Conservation (phyloP, 2,329 filamentous ascomycete species). For the Stachybotrys chlorohalonatus region DNA sequence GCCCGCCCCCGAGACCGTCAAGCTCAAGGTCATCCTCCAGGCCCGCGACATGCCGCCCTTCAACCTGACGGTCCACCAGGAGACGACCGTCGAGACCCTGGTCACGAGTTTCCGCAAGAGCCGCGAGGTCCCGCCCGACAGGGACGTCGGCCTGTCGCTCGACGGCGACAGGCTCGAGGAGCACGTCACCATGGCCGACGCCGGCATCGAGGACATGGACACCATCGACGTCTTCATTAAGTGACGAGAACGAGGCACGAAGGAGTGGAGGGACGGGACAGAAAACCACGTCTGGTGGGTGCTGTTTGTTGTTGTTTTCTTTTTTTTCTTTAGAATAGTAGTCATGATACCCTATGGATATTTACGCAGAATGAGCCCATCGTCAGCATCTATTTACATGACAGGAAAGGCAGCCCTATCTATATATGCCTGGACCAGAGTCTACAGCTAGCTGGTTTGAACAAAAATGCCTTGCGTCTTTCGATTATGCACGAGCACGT, state of each 20-base stretch:
- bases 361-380: neutral
- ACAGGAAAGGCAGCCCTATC: too few species aligned
- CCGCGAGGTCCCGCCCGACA: constrained; percentile 39
- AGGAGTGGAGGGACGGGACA: too few species aligned
- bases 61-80: constrained; percentile 40
- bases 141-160: constrained; percentile 55
- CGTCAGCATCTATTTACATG: too few species aligned
- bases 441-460: too few species aligned
- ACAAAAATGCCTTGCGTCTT: too few species aligned
- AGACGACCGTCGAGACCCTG: constrained; percentile 54
- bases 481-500: too few species aligned
- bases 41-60: constrained; percentile 40
- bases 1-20: constrained; percentile 16
- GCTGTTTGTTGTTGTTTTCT: too few species aligned
- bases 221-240: constrained; percentile 64
- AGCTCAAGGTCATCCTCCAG: constrained; percentile 44
- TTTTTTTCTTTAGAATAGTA: neutral
- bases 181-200: constrained; percentile 49
- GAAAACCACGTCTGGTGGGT: too few species aligned
- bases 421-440: too few species aligned
- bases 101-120: constrained; percentile 50
- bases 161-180: constrained; percentile 66
- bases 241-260: constrained; percentile 15
- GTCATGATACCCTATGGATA: neutral
- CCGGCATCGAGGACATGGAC: constrained; percentile 68